phyloP scores from a whole-genome alignment of 495 filamentous ascomycete species.

The Penicillium macrosclerotiorum region DNA sequence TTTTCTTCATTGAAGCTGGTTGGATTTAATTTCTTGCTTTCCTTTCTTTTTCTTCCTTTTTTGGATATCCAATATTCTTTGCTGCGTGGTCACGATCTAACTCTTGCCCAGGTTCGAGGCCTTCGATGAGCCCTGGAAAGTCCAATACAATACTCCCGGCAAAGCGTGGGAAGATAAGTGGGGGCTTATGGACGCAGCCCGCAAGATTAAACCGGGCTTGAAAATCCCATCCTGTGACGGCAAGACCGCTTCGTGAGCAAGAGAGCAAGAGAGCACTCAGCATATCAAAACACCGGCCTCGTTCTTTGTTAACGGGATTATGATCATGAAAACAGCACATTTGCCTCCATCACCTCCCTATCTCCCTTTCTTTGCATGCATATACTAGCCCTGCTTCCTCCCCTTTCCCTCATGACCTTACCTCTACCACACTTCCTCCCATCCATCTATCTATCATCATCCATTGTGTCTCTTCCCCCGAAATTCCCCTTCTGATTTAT shows the following conservation, averaged over 20 bases:
- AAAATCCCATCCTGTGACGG: conserved; percentile 87
- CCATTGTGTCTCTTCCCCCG: neutral
- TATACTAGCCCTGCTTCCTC: conserved; percentile 9
- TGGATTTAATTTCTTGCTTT: too few species aligned
- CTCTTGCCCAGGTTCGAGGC: conserved; percentile 69
- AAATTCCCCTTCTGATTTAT: neutral
- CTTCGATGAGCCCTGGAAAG: conserved; percentile 96
- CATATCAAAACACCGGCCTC: too few species aligned
- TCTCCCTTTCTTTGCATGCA: too few species aligned
- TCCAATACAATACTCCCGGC: conserved; percentile 61
- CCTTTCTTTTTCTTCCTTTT: too few species aligned
- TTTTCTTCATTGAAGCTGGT: too few species aligned
- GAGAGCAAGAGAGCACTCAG: too few species aligned
- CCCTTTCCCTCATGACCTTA: neutral
- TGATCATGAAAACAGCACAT: conserved; percentile 22
- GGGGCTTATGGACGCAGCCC: conserved; percentile 85
- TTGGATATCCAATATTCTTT: too few species aligned
- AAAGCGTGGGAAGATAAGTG: conserved; percentile 94
- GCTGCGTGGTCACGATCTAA: too few species aligned
- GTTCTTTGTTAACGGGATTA: conserved; percentile 16
- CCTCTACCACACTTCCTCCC: neutral
- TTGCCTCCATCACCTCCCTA: neutral
- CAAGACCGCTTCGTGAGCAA: conserved; percentile 56
- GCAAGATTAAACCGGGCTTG: conserved; percentile 81
- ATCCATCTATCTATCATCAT: neutral